Conservation (phyloP, 257 asterid species). For the Solanum sitiens region DNA sequence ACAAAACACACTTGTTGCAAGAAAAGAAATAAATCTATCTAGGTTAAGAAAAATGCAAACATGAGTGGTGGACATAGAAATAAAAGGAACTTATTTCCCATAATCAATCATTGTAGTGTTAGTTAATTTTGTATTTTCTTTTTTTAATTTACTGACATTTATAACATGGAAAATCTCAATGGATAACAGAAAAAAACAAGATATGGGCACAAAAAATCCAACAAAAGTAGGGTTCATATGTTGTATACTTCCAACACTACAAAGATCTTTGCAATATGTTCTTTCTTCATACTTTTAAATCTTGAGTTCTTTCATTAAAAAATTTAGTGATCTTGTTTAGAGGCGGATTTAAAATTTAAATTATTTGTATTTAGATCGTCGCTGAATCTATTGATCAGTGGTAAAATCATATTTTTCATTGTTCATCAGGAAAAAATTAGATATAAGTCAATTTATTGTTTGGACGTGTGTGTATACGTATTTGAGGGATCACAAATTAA, state of each 20-base stretch:
- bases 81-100: neutral
- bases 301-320: no score
- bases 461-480: neutral
- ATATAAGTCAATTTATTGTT: neutral
- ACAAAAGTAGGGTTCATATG: slow-evolving; percentile 13
- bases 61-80: neutral
- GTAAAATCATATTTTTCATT: neutral
- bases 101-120: neutral
- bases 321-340: no score
- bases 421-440: neutral
- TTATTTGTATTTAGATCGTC: neutral
- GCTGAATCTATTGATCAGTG: neutral
- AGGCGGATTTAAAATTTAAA: neutral
- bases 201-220: slow-evolving; percentile 30
- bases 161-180: slow-evolving; percentile 1
- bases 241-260: slow-evolving; percentile 23
- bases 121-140: neutral
- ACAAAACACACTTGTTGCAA: neutral
- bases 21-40: neutral
- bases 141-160: neutral
- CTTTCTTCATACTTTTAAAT: neutral
- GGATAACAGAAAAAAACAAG: slow-evolving; percentile 18
- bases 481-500: neutral
- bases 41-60: neutral
- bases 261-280: neutral